Base-by-base conservation (phyloP, 805 yeast genomes). In the Debaryomyces castellii region DNA sequence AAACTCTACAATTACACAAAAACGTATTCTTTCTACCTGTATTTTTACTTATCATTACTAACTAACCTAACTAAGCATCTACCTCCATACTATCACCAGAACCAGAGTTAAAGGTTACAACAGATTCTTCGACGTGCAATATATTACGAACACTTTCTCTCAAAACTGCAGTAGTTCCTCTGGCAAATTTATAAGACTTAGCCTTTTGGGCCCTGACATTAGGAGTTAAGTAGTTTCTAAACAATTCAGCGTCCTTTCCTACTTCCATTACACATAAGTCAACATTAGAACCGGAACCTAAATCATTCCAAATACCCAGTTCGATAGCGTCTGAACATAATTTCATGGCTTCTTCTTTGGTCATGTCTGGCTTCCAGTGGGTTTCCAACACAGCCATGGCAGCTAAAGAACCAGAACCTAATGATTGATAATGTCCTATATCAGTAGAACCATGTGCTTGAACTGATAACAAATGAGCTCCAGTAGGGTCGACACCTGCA, bases 361-460 rank as follows among this genome's bases (percentile, higher is more conserved):
- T 77, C 73, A 94, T 68, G 53, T 80, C 88, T 53, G 80, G 82
- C 60, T 78, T 82, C 96, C 96, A 94, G 52, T 83, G 77, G 34
- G 92, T 80, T 70, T 94, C 99, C 57, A 94, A 75, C 14, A 94
- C 94, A 4, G 98, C 97, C 96, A 94, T 92, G 7, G 99, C 99
- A 5, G 99, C 98, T 65, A 94, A 77, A 17, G 97, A 90, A 51
- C 99, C 99, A 3, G 97, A 90, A 10, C 99, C 99, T 53, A 94
- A 74, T 6, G 97, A 83, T 67, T 85, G 87, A 67, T 90, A 94
- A 58, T 82, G 88, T 6, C 98, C 98, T 50, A 92, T 87, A 67
- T 94, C 99, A 11, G 98, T 91, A 6, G 97, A 89, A 16, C 99
- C 99, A 64, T 94, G 99, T 3, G 99, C 99, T 58, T 94, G 98